Base-by-base conservation (phyloP, 2,329 filamentous ascomycete species). In the Sclerotinia sclerotiorum region DNA sequence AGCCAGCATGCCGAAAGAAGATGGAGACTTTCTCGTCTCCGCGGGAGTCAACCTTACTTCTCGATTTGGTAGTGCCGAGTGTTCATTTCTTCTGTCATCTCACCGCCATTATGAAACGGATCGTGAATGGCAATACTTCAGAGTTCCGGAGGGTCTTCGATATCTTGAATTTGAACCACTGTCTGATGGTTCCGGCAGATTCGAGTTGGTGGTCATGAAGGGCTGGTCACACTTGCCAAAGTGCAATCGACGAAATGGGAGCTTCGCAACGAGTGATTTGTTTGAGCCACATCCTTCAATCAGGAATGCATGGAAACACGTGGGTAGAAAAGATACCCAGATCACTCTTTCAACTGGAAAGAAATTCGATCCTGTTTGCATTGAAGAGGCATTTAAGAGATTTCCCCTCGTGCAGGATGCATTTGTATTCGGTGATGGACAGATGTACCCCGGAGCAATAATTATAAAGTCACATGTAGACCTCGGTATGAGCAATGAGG, bases 51-150 rank as follows among this genome's bases (percentile, higher is more conserved):
- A 84, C 11, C 81, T 90, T 5, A 78, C 89, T 1, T 89, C 86
- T 0, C 80, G 88, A 52, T 88, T 87, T 75, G 88, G 88, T 2
- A 90, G 87, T 72, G 85, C 87, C 11, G 88, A 90, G 74, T 90
- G 87, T 68, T 87, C 88, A 0, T 90, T 90, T 69, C 75, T 90
- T 19, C 80, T 90, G 74, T 88, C 85, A 4, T 90, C 88, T 0
- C 82, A 86, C 74, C 82, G 87, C 29, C 78, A 86, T 32, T 90
- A 85, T 68, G 69, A 51, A 27, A 27, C n/a, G 13, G 64, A 67
- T 29, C 81, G 78, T n/a, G 83, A 84, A 2, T 90, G 87, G 87
- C 83, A 88, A 70, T 88, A 85, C 70, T 79, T 90, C 1, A 81
- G 87, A 13, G 77, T 68, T 5, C 61, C 80, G 1, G 74, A 77